These are phyloP conservation scores for Claviceps sp. DNA, from an alignment of 2,329 filamentous ascomycete genomes.

Conservation along the genomic window DNA sequence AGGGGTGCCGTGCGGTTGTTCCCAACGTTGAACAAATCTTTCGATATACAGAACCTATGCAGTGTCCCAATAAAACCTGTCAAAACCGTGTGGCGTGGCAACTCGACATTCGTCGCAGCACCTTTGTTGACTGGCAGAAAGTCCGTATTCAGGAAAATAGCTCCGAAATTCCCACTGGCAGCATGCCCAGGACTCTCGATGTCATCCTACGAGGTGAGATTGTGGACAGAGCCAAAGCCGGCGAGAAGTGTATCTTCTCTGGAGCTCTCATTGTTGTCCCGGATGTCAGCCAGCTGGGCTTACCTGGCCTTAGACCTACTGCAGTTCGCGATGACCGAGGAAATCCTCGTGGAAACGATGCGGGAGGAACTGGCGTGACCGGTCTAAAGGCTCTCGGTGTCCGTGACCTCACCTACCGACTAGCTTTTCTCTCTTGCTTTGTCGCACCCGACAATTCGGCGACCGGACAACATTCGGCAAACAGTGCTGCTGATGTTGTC, in stretches of 20 bases:
- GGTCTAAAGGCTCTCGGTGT: constrained; percentile 90
- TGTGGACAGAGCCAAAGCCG: constrained; percentile 91
- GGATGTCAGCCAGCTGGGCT: constrained; percentile 85
- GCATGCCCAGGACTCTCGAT: constrained; percentile 97
- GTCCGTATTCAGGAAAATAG: constrained; percentile 97
- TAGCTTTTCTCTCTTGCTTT: constrained; percentile 97
- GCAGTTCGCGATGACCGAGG: constrained; percentile 73
- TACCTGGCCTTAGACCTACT: constrained; percentile 73
- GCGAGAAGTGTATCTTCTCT: constrained; percentile 96
- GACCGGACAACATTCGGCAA: constrained; percentile 56
- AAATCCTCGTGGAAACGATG: constrained; percentile 60
- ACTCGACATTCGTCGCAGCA: constrained; percentile 91
- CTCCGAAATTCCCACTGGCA: constrained; percentile 93
- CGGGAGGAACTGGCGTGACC: constrained; percentile 69
- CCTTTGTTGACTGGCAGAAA: constrained; percentile 98
- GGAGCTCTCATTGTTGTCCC: constrained; percentile 93
- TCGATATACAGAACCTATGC: constrained; percentile 89
- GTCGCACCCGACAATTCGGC: constrained; percentile 78
- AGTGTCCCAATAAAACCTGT: constrained; percentile 81
- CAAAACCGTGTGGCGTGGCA: constrained; percentile 89
- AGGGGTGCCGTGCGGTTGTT: constrained; percentile 71
- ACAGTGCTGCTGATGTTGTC: constrained; percentile 61
- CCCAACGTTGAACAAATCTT: constrained; percentile 95
- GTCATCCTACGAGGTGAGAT: constrained; percentile 94
- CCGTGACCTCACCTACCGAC: constrained; percentile 82